Base-by-base conservation (phyloP, 2,329 filamentous ascomycete genomes). In the Ceratocystis diversiconidia region DNA sequence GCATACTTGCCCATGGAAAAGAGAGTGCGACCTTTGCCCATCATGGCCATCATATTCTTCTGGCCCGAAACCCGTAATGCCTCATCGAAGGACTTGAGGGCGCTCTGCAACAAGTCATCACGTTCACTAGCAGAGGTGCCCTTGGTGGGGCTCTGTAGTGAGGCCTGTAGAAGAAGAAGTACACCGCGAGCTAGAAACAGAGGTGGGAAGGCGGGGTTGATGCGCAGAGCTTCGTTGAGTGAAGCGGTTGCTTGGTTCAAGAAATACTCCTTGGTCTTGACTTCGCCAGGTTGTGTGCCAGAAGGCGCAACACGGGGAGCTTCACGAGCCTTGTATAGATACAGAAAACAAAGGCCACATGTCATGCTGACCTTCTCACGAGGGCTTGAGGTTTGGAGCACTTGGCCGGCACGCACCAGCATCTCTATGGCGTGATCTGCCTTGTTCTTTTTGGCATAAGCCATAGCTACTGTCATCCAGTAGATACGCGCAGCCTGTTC, bases 401-500 rank as follows among this genome's bases (percentile, higher is more conserved):
- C 89, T 68, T 82, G 81, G 70, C 90, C 80, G 61, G 89, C 90
- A 71, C 89, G 88, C 62, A 86, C 84, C 70, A 87, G 78, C 78
- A 87, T 86, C 74, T 87, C 85, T 71, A 87, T 87, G 66, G 85
- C 84, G 77, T 94, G 89, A 73, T 96, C 92, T 68, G 94, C 84
- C 77, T 95, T 95, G 73, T 87, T 86, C 77, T 96, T 90, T 78
- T 97, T 99, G 50, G 94, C 92, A 73, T 99, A 99, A 61, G 92
- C 92, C 67, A 97, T 81, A 52, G 95, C 89, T 70, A 97, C 94
- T n/a, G 90, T 92, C 80, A 99, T 92, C 95, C 95, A 99, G 71
- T 95, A 95, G 63, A 87, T 90, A 72, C 92, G 91, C 46, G 90
- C 88, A 17, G 91, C 92, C 72, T 87, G 86, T 75, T 99, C 95